These are phyloP conservation scores for Dichotomopilus funicola DNA, from an alignment of 2,329 filamentous ascomycete genomes.

Conservation along the genomic window DNA sequence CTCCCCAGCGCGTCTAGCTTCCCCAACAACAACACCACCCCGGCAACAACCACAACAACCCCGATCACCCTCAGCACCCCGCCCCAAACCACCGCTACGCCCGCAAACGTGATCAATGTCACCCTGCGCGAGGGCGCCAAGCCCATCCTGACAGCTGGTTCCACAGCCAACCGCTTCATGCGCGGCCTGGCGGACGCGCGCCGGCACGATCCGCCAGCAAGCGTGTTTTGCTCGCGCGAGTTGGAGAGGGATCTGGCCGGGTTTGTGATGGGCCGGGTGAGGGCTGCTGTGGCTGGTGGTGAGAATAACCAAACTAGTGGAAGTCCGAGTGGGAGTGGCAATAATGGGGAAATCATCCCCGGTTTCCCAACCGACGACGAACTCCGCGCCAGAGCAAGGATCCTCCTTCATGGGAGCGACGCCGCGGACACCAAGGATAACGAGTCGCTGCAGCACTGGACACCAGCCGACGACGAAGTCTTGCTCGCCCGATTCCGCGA, in stretches of 20 bases:
- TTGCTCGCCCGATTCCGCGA: slow-evolving; percentile 50
- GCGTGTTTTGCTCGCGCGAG: slow-evolving; percentile 52
- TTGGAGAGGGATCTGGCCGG: slow-evolving; percentile 48
- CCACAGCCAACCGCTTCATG: slow-evolving; percentile 44
- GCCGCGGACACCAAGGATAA: too few species aligned
- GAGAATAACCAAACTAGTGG: background rate
- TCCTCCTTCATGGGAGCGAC: too few species aligned
- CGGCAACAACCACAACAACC: background rate
- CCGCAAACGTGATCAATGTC: slow-evolving; percentile 22
- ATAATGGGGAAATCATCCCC: too few species aligned
- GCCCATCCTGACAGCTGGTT: slow-evolving; percentile 37
- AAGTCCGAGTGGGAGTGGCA: background rate
- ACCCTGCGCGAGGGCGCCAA: slow-evolving; percentile 33
- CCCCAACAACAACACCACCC: background rate
- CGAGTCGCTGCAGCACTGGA: slow-evolving; percentile 5
- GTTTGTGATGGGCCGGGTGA: slow-evolving; percentile 39
- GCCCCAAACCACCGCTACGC: background rate
- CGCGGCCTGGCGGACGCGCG: slow-evolving; percentile 34
- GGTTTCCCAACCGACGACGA: slow-evolving; percentile 42
- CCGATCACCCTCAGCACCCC: background rate
- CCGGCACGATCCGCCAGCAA: slow-evolving; percentile 40
- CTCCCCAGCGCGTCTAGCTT: background rate
- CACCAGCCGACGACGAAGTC: slow-evolving; percentile 48
- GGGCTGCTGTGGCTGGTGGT: slow-evolving; percentile 26
- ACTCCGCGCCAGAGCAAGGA: slow-evolving; percentile 28